phyloP scores from a whole-genome alignment of 805 yeast species.

The Geotrichum ghanense region DNA sequence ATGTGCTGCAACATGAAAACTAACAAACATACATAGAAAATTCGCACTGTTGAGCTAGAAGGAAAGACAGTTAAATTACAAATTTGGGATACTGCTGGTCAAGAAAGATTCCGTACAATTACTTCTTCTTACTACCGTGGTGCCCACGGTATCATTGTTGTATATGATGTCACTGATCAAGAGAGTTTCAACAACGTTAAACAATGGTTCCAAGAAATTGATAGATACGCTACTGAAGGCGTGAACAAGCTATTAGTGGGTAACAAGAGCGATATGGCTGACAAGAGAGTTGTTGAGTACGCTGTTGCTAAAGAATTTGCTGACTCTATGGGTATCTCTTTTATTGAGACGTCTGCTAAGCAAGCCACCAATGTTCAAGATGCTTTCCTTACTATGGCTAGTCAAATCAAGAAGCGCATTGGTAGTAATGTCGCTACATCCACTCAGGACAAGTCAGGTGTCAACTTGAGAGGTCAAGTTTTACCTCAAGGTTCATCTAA shows the following conservation, averaged over 20 bases:
- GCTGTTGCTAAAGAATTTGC: constrained; percentile 97
- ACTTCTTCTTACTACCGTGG: constrained; percentile 97
- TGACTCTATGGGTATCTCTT: constrained; percentile 86
- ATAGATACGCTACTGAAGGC: constrained; percentile 95
- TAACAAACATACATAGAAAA: constrained; percentile 26
- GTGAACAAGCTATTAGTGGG: constrained; percentile 94
- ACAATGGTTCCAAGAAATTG: constrained; percentile 98
- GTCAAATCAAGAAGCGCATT: constrained; percentile 95
- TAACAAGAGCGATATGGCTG: constrained; percentile 88
- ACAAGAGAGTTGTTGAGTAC: constrained; percentile 90
- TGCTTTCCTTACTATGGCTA: constrained; percentile 97
- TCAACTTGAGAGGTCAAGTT: constrained; percentile 30
- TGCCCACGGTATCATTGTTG: constrained; percentile 96
- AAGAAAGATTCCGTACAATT: constrained; percentile 95
- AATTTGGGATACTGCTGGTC: constrained; percentile 99
- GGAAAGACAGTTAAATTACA: constrained; percentile 96
- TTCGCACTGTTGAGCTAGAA: constrained; percentile 61
- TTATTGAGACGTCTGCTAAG: constrained; percentile 92
- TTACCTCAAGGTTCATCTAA: constrained; percentile 29
- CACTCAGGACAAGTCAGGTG: constrained; percentile 29
- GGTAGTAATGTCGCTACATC: constrained; percentile 31
- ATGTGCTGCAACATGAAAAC: background rate
- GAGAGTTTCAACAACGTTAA: constrained; percentile 79
- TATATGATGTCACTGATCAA: constrained; percentile 95
- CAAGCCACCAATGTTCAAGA: constrained; percentile 95